Evolutionary conservation across 805 yeast genomes (phyloP).

Genomic region (Helenozyma baotianmanensis): DNA sequence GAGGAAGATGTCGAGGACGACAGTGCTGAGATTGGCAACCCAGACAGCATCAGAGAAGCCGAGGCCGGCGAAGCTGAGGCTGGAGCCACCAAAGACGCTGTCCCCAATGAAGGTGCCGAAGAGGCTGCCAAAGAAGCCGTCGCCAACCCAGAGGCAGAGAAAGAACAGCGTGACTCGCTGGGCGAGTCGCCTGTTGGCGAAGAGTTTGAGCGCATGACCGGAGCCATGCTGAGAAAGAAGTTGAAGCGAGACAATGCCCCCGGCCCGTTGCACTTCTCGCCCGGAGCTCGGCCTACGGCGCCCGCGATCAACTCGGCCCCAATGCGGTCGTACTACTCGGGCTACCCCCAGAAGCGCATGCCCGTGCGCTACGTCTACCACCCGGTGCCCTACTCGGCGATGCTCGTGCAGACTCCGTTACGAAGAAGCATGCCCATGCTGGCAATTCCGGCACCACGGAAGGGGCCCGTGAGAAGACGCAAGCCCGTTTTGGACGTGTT

Average conservation of each 20-base stretch:
- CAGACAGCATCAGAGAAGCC: no score
- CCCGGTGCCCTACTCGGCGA: constrained; percentile 9
- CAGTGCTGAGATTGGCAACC: no score
- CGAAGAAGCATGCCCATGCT: constrained; percentile 1
- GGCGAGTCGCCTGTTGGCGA: constrained; percentile 1
- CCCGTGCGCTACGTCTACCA: constrained; percentile 11
- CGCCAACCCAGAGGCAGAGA: no score
- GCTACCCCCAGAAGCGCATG: constrained; percentile 6
- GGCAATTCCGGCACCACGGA: no score
- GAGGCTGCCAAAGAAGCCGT: no score
- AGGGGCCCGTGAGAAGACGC: constrained; percentile 7
- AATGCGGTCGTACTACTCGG: constrained; percentile 9
- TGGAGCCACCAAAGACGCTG: no score
- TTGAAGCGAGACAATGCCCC: constrained; percentile 12
- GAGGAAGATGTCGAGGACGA: no score
- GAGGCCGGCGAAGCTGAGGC: no score
- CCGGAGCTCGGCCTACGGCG: constrained; percentile 3
- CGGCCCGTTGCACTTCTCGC: constrained; percentile 8
- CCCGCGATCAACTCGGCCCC: constrained; percentile 14
- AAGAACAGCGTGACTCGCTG: no score
- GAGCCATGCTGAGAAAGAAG: constrained; percentile 5
- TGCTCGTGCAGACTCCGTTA: constrained; percentile 8
- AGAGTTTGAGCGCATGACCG: constrained; percentile 7
- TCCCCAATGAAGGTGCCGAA: no score
- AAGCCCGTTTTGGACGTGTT: constrained; percentile 38